Conservation (phyloP, 176 grass and related monocot genomes). For the Saccharum spontaneum region DNA sequence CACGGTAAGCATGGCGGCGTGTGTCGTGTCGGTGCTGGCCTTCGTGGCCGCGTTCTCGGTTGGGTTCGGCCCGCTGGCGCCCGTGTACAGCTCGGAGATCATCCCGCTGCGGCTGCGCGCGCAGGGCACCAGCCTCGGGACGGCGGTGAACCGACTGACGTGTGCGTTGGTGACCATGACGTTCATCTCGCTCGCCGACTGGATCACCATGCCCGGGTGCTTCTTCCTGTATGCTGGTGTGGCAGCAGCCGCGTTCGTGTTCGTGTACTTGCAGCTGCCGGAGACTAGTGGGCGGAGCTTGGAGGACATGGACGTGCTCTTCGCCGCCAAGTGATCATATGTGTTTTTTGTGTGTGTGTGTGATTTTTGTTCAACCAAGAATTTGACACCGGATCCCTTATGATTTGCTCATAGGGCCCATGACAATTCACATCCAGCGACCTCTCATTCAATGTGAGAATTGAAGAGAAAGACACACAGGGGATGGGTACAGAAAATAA, state of each 20-base stretch:
- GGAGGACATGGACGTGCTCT: background rate
- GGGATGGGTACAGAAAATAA: background rate
- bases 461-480: background rate
- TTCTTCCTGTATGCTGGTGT: background rate
- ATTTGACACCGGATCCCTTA: too few species aligned
- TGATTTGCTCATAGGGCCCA: too few species aligned
- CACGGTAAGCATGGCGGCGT: background rate
- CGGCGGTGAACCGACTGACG: background rate
- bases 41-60: constrained; percentile 51
- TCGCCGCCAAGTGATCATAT: background rate
- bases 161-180: background rate
- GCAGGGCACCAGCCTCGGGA: background rate
- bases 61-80: constrained; percentile 41
- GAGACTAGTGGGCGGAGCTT: background rate
- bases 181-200: background rate
- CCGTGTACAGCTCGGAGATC: constrained; percentile 31
- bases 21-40: constrained; percentile 26
- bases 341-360: too few species aligned
- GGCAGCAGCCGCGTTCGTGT: background rate
- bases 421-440: background rate
- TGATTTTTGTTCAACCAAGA: too few species aligned
- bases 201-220: background rate
- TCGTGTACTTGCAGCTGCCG: background rate
- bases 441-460: background rate
- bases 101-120: constrained; percentile 13